These are phyloP conservation scores for Fistulinella prunicolor DNA, from an alignment of 768 basidiomycete species.

Conservation along the genomic window DNA sequence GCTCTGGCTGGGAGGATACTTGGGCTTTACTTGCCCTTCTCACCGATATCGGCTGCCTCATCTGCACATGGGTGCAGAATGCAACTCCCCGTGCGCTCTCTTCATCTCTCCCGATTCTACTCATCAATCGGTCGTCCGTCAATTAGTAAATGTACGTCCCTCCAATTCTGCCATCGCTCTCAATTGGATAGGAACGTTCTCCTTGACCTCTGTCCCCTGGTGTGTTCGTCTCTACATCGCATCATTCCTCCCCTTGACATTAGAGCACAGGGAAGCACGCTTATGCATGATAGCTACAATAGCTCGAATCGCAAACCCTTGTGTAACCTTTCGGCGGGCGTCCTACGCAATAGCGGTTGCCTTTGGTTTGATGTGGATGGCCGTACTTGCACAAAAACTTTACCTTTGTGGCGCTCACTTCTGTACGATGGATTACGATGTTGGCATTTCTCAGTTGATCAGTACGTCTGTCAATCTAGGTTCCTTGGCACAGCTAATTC, in stretches of 20 bases:
- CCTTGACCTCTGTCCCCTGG: slow-evolving; percentile 11
- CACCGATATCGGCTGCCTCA: slow-evolving; percentile 7
- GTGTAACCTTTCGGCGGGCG: not conserved
- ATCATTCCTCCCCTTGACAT: not conserved
- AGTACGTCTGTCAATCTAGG: slow-evolving; percentile 4
- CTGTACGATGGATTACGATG: not conserved
- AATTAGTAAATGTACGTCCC: not conserved
- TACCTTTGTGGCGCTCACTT: not conserved
- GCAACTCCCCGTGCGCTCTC: slow-evolving; percentile 5
- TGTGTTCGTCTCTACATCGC: not conserved
- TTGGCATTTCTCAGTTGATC: slow-evolving; percentile 13
- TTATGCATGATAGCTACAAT: slow-evolving; percentile 17
- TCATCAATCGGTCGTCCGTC: not conserved
- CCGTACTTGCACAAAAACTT: not conserved
- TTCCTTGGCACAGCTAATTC: not conserved
- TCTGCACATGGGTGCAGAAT: slow-evolving; percentile 4
- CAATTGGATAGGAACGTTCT: not conserved
- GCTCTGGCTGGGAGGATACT: slow-evolving; percentile 15
- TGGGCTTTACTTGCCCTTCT: slow-evolving; percentile 18
- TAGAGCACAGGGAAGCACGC: slow-evolving; percentile 11
- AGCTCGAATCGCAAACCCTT: slow-evolving; percentile 7
- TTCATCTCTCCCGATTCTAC: not conserved
- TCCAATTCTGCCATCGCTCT: not conserved
- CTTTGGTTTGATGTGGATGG: slow-evolving; percentile 18
- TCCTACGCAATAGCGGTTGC: slow-evolving; percentile 2